These are phyloP conservation scores for Colletotrichum sp. DNA, from an alignment of 2,329 filamentous ascomycete species.

Conservation along the genomic window DNA sequence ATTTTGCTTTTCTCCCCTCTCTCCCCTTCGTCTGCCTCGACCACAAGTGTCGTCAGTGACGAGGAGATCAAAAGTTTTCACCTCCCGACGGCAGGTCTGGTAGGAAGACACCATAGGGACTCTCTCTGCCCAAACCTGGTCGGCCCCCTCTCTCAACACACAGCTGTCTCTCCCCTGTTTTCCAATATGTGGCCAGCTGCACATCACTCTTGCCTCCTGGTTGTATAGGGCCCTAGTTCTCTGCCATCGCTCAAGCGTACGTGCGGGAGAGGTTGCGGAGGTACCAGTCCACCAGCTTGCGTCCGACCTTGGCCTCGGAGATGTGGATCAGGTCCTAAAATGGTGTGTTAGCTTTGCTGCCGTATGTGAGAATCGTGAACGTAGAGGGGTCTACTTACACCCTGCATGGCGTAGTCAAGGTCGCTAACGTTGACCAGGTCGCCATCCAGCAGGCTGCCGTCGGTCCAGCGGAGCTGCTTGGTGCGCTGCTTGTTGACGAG, in stretches of 20 bases:
- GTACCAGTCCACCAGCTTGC: slow-evolving; percentile 98
- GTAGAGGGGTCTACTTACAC: slow-evolving; percentile 60
- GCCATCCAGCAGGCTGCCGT: slow-evolving; percentile 86
- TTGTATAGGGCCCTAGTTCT: not conserved
- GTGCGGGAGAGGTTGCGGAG: slow-evolving; percentile 94
- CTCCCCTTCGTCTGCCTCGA: slow-evolving; percentile 2
- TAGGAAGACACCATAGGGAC: not conserved
- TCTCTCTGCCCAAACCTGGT: slow-evolving; percentile 10
- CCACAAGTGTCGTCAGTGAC: slow-evolving; percentile 14
- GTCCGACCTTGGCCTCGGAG: slow-evolving; percentile 96
- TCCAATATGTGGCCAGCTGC: slow-evolving; percentile 3
- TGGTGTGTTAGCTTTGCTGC: not conserved
- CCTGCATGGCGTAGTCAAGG: slow-evolving; percentile 95
- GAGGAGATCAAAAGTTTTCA: not conserved
- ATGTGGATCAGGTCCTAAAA: slow-evolving; percentile 92
- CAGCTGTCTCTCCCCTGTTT: not conserved
- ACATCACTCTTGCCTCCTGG: slow-evolving; percentile 2
- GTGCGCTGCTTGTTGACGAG: slow-evolving; percentile 99
- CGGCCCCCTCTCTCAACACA: not conserved
- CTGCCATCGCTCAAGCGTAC: slow-evolving; percentile 64
- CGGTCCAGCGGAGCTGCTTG: slow-evolving; percentile 93
- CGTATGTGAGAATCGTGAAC: slow-evolving; percentile 30
- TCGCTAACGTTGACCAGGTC: slow-evolving; percentile 94
- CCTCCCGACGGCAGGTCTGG: not conserved
- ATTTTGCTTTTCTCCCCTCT: not conserved